Conservation (phyloP, 192 early-diverging fungal genomes). For the Coemansia sp. region DNA sequence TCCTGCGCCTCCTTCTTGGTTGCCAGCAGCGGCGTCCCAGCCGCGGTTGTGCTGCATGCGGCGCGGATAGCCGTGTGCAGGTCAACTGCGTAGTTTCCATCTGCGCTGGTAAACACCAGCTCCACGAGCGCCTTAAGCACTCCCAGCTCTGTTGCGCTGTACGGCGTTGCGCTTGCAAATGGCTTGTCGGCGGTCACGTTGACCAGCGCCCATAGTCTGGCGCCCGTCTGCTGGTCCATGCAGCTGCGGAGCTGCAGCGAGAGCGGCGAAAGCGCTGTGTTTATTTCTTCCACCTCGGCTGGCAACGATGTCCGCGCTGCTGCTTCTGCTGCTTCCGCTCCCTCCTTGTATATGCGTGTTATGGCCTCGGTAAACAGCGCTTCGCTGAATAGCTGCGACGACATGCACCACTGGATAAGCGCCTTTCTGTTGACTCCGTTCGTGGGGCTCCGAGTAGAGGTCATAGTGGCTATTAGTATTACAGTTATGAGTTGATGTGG, state of each 20-base stretch:
- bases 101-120: conserved; percentile 17
- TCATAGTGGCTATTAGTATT: neutral
- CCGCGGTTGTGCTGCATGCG: no score
- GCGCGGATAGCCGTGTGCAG: conserved; percentile 26
- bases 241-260: conserved; percentile 42
- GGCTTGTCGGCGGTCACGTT: conserved; percentile 42
- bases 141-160: conserved; percentile 16
- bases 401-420: conserved; percentile 52
- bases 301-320: neutral
- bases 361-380: conserved; percentile 12
- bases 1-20: conserved; percentile 15
- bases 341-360: conserved; percentile 16
- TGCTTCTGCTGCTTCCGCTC: no score
- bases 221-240: conserved; percentile 31
- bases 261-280: conserved; percentile 13
- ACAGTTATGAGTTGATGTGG: neutral
- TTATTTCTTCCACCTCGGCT: conserved; percentile 16
- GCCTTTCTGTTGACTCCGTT: conserved; percentile 13
- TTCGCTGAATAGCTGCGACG: conserved; percentile 32
- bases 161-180: conserved; percentile 23
- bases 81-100: conserved; percentile 34
- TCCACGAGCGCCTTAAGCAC: conserved; percentile 34
- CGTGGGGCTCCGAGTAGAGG: neutral
- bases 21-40: no score
- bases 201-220: conserved; percentile 27